A percentile compares a stretch with the other conserved stretches of the same genome.
Conservation (phyloP, 805 yeast genomes). For the Brettanomyces anomalus region DNA sequence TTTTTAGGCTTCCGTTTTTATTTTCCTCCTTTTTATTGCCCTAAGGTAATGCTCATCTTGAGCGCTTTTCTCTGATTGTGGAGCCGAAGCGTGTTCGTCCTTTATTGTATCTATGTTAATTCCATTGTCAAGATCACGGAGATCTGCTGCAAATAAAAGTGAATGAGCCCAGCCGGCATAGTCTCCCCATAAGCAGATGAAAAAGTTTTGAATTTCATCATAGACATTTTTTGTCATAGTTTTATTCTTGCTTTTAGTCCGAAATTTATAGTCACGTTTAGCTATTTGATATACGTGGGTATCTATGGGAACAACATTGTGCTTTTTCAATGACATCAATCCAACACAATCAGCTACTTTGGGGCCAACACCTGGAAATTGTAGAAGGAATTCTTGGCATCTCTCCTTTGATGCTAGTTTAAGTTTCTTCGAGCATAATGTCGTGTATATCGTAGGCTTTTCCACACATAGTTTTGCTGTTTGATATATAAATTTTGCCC, state of each 20-base stretch:
- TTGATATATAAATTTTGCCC: slow-evolving; percentile 78
- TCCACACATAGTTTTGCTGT: slow-evolving; percentile 55
- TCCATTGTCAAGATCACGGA: slow-evolving; percentile 64
- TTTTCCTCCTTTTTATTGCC: neutral
- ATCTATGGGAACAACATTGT: slow-evolving; percentile 87
- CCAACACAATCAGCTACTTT: slow-evolving; percentile 97
- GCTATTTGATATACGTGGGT: slow-evolving; percentile 93
- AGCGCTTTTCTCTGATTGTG: neutral
- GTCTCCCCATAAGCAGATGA: slow-evolving; percentile 56
- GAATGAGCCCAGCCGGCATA: slow-evolving; percentile 98
- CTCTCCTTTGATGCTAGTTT: slow-evolving; percentile 33
- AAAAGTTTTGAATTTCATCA: slow-evolving; percentile 43
- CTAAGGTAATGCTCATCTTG: neutral
- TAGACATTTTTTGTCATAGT: slow-evolving; percentile 44
- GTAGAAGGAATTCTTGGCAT: slow-evolving; percentile 45
- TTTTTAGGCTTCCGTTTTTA: too few species aligned
- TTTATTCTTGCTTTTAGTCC: slow-evolving; percentile 20
- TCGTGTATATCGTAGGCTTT: slow-evolving; percentile 27
- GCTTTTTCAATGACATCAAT: slow-evolving; percentile 81
- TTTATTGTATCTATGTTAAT: slow-evolving; percentile 27
- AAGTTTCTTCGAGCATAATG: slow-evolving; percentile 25
- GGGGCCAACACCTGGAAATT: slow-evolving; percentile 87
- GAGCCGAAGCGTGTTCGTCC: slow-evolving; percentile 2
- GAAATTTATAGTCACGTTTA: slow-evolving; percentile 63
- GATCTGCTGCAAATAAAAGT: slow-evolving; percentile 80